A percentile compares a stretch with the other conserved stretches of the same genome.
phyloP scores from a whole-genome alignment of 2,329 filamentous ascomycete genomes.

The Pseudogymnoascus sp. region DNA sequence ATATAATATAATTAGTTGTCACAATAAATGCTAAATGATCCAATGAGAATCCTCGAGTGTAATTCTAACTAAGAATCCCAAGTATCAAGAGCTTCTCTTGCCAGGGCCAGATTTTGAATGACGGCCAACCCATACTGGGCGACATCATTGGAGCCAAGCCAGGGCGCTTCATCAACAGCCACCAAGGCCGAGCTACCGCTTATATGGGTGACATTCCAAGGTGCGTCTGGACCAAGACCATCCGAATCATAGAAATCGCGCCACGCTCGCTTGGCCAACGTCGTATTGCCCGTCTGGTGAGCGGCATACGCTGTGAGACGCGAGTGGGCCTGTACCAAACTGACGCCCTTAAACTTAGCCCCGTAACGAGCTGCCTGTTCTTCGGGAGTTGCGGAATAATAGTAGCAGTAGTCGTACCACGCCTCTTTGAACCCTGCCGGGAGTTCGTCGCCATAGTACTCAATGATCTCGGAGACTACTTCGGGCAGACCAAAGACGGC shows the following conservation, averaged over 20 bases:
- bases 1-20: background rate
- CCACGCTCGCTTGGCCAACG: constrained; percentile 44
- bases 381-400: constrained; percentile 40
- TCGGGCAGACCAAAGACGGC: constrained; percentile 52
- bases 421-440: constrained; percentile 42
- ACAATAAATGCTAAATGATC: background rate
- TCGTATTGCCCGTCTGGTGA: constrained; percentile 34
- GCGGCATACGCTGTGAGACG: constrained; percentile 48
- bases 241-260: constrained; percentile 42
- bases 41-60: background rate
- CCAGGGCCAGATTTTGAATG: constrained; percentile 44
- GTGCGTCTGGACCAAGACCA: constrained; percentile 32
- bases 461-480: constrained; percentile 46
- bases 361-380: constrained; percentile 48
- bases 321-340: constrained; percentile 47
- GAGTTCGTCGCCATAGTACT: constrained; percentile 37
- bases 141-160: constrained; percentile 48
- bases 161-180: constrained; percentile 45
- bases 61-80: background rate
- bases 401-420: constrained; percentile 53
- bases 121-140: constrained; percentile 49
- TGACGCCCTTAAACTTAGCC: constrained; percentile 36
- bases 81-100: constrained; percentile 10
- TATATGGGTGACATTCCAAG: constrained; percentile 33
- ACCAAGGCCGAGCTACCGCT: constrained; percentile 36